Evolutionary conservation across 352 stramenopile species (phyloP).

Genomic region (Phytophthora pseudosyringae): DNA sequence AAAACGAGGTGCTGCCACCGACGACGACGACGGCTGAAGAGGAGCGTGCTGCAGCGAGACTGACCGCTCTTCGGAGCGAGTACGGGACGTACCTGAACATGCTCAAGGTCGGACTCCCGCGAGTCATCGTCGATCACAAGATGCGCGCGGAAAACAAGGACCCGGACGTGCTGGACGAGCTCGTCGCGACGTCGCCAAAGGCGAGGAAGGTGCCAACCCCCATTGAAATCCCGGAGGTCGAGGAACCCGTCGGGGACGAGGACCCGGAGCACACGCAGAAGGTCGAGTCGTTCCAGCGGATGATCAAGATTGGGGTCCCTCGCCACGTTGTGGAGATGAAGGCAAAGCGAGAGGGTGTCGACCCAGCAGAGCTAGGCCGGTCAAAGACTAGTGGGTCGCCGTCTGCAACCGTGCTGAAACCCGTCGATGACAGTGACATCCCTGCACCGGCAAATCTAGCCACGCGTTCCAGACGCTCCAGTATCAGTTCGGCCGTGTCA

Average conservation of each 20-base stretch:
- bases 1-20: constrained; percentile 18
- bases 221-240: constrained; percentile 37
- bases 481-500: constrained; percentile 37
- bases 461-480: constrained; percentile 47
- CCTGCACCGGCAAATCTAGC: constrained; percentile 7
- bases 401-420: constrained; percentile 17
- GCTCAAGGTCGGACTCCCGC: constrained; percentile 75
- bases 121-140: constrained; percentile 74
- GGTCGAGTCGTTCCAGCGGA: constrained; percentile 64
- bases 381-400: background rate
- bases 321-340: constrained; percentile 71
- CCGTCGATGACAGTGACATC: constrained; percentile 41
- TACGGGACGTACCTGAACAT: constrained; percentile 76
- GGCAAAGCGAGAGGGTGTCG: constrained; percentile 55
- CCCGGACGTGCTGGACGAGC: constrained; percentile 58
- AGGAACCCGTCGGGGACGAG: constrained; percentile 40
- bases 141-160: constrained; percentile 72
- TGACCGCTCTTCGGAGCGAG: constrained; percentile 29
- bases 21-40: constrained; percentile 15
- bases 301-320: constrained; percentile 74
- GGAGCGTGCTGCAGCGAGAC: constrained; percentile 14
- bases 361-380: constrained; percentile 50
- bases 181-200: constrained; percentile 39
- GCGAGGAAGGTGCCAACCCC: constrained; percentile 40
- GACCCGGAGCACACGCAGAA: constrained; percentile 50